A percentile compares a stretch with the other conserved stretches of the same genome.
Conservation (phyloP, 2,329 filamentous ascomycete species). For the Claviceps sp. region DNA sequence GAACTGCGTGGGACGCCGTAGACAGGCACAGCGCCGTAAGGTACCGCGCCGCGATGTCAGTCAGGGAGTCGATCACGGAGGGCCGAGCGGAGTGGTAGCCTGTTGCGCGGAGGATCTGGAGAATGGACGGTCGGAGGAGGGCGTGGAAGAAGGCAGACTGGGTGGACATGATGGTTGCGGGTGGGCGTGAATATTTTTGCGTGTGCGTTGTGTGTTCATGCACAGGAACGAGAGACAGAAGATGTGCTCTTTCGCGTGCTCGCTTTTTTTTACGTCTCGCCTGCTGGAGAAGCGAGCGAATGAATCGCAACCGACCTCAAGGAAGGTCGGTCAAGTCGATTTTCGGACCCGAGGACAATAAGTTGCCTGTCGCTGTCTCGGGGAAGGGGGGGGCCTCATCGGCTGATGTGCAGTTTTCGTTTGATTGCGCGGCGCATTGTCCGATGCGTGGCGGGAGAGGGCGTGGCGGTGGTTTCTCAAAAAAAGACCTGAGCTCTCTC, state of each 20-base stretch:
- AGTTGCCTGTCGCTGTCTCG: too few relatives aligned
- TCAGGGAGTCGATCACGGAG: conserved; percentile 74
- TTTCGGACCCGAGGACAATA: too few relatives aligned
- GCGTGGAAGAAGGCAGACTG: conserved; percentile 48
- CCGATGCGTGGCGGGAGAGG: conserved; percentile 4
- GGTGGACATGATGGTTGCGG: conserved; percentile 24
- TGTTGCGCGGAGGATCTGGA: conserved; percentile 83
- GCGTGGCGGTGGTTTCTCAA: neutral
- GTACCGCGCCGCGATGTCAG: conserved; percentile 75
- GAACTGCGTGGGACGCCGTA: conserved; percentile 57
- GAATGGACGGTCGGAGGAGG: conserved; percentile 71
- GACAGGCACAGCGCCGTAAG: conserved; percentile 59
- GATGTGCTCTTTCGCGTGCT: neutral
- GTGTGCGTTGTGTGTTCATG: neutral
- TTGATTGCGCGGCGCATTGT: conserved; percentile 16
- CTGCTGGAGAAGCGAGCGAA: neutral
- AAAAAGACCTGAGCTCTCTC: too few relatives aligned
- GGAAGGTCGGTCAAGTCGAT: neutral
- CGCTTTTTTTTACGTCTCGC: neutral
- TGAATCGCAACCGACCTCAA: neutral
- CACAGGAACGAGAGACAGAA: too few relatives aligned
- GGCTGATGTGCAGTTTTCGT: conserved; percentile 9
- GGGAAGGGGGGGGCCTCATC: conserved; percentile 14
- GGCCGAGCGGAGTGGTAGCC: conserved; percentile 77
- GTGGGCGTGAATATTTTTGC: too few relatives aligned